Percentiles rank a stretch among this genome's conserved stretches.
Evolutionary conservation across 2,329 filamentous ascomycete genomes (phyloP).

Genomic region (Aspergillus awamori): DNA sequence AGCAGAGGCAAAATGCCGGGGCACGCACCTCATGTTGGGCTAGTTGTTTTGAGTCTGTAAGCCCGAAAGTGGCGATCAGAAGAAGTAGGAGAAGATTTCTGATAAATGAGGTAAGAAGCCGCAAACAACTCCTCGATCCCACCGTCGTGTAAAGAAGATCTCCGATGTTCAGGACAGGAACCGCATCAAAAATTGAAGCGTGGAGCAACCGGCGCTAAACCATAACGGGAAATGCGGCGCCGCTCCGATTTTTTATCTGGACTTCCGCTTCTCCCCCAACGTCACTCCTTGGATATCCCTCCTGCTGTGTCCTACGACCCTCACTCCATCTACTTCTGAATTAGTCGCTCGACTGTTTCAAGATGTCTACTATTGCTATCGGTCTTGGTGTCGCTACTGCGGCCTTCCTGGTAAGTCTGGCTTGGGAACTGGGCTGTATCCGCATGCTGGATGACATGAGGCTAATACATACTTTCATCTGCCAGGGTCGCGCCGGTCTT

Average conservation of each 20-base stretch:
- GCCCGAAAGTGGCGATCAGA: background rate
- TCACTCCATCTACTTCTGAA: slow-evolving; percentile 6
- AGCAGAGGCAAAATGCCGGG: background rate
- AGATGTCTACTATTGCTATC: slow-evolving; percentile 49
- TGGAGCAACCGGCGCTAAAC: slow-evolving; percentile 39
- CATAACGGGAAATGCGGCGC: slow-evolving; percentile 31
- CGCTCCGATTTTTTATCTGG: slow-evolving; percentile 45
- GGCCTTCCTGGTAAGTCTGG: slow-evolving; percentile 73
- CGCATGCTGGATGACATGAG: background rate
- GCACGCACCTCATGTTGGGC: slow-evolving; percentile 27
- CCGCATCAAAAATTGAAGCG: slow-evolving; percentile 27
- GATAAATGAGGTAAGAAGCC: background rate
- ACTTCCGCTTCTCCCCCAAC: slow-evolving; percentile 21
- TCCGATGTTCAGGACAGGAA: slow-evolving; percentile 22
- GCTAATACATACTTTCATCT: slow-evolving; percentile 10
- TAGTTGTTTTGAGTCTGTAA: background rate
- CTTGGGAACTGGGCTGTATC: background rate
- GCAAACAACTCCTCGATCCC: slow-evolving; percentile 5
- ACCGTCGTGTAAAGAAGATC: slow-evolving; percentile 16
- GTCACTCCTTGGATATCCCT: slow-evolving; percentile 20
- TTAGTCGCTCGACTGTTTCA: slow-evolving; percentile 10
- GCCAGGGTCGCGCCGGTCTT: slow-evolving; percentile 84
- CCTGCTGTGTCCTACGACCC: slow-evolving; percentile 9
- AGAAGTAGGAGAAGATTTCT: background rate
- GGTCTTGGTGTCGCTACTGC: slow-evolving; percentile 56